Base-by-base conservation (phyloP, 2,329 filamentous ascomycete species). In the Coleophoma cylindrospora region DNA sequence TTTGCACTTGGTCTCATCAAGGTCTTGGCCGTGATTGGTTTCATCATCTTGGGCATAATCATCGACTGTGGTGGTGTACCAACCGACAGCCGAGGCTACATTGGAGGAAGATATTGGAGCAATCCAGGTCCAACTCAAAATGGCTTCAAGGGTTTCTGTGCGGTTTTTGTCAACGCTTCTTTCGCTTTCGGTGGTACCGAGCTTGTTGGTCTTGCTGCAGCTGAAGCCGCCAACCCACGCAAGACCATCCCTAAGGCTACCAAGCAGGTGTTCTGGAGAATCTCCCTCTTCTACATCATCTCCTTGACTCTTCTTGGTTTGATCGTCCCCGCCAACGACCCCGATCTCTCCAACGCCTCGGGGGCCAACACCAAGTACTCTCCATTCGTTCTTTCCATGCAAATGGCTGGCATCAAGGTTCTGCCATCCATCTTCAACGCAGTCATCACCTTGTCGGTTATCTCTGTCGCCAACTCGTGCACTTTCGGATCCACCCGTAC, bases 161-260 rank as follows among this genome's bases (percentile, higher is more conserved):
- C 74, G 51, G 79, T 83, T 41, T 84, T 84, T 59, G 79, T 84
- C 50, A 83, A 80, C 27, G 80, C 80, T 15, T 78, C 80, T 3
- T 84, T 84, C 57, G 73, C 80, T 44, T 84, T 83, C 64, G 74
- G 76, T 41, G 81, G 81, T 56, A 83, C 80, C 21, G 81, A 84
- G 64, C 67, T 84, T 36, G 77, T 82, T 40, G 81, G 80, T 62
- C 68, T 83, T 41, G 77, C 79, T 21, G 79, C 79, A 37, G 79
- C 79, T 19, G 79, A 83, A 63, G 77, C 79, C 10, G 69, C 68
- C 17, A 79, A 82, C 54, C 79, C 80, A 34, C 69, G 73, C 51
- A 79, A 71, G 57, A 67, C 68, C 6, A 65, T 74, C 27, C 72
- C 72, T 4, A 64, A 64, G 51, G 72, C 72, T 37, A 66, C 70